These are phyloP conservation scores for Aspergillus coremiiformis DNA, from an alignment of 495 filamentous ascomycete genomes.

Conservation along the genomic window DNA sequence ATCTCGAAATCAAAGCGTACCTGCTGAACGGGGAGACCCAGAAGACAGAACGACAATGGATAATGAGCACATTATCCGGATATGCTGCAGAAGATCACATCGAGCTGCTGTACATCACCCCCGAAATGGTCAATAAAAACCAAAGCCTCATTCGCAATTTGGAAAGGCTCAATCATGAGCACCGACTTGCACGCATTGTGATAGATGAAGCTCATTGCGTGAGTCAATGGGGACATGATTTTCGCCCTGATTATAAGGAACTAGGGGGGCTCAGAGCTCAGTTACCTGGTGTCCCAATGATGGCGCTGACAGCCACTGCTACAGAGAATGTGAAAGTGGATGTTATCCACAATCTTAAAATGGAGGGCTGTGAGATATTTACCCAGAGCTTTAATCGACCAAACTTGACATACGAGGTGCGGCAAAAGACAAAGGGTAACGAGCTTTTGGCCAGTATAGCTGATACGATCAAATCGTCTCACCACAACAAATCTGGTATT, in stretches of 20 bases:
- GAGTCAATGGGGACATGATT: constrained; percentile 98
- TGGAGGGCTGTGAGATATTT: constrained; percentile 67
- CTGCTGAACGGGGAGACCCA: constrained; percentile 69
- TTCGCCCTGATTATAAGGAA: constrained; percentile 90
- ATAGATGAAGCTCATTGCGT: constrained; percentile 99
- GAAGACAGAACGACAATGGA: constrained; percentile 45
- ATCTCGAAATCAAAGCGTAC: constrained; percentile 69
- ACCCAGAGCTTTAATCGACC: constrained; percentile 90
- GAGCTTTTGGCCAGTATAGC: constrained; percentile 60
- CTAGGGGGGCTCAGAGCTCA: constrained; percentile 62
- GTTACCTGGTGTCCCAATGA: constrained; percentile 73
- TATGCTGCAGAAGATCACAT: constrained; percentile 57
- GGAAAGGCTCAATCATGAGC: constrained; percentile 51
- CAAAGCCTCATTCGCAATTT: constrained; percentile 53
- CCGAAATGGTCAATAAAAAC: constrained; percentile 90
- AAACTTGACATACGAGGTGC: constrained; percentile 83
- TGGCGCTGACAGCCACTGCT: constrained; percentile 92
- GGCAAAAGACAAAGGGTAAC: constrained; percentile 47
- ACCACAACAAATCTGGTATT: constrained; percentile 73
- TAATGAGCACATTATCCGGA: constrained; percentile 55
- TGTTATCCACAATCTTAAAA: constrained; percentile 79
- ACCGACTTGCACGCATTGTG: constrained; percentile 78
- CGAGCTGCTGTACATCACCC: constrained; percentile 88
- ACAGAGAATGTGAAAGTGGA: constrained; percentile 88
- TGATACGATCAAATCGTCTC: constrained; percentile 57